Conservation (phyloP, 441 rosid species). For the Manihot esculenta region DNA sequence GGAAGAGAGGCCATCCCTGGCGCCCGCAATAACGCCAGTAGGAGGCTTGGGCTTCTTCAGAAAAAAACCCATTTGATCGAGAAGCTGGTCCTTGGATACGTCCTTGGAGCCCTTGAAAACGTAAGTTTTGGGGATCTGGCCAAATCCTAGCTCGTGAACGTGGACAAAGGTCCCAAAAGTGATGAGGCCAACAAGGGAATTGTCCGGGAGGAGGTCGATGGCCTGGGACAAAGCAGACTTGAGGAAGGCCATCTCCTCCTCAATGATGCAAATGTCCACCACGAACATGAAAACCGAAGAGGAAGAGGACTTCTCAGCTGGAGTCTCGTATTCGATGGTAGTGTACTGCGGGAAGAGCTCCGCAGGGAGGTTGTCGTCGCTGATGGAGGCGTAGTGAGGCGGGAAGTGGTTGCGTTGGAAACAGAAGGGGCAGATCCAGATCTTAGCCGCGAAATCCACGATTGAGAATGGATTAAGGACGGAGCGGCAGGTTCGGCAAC, state of each 20-base stretch:
- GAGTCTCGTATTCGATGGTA: conserved; percentile 72
- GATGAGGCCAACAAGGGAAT: conserved; percentile 71
- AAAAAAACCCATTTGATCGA: conserved; percentile 78
- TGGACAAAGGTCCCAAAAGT: conserved; percentile 72
- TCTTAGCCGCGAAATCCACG: conserved; percentile 72
- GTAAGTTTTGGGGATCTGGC: conserved; percentile 66
- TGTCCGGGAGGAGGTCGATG: conserved; percentile 62
- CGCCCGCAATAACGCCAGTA: conserved; percentile 85
- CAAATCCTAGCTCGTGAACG: conserved; percentile 83
- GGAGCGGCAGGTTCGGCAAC: conserved; percentile 85
- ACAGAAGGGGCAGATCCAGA: conserved; percentile 92
- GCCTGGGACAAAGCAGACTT: conserved; percentile 81
- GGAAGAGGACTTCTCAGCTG: conserved; percentile 36
- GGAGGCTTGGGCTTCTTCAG: conserved; percentile 71
- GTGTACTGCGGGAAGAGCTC: conserved; percentile 88
- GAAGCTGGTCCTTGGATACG: conserved; percentile 69
- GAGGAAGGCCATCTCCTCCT: conserved; percentile 77
- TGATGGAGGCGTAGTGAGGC: conserved; percentile 60
- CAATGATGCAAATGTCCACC: conserved; percentile 75
- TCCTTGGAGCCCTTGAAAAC: conserved; percentile 83
- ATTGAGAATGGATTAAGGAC: conserved; percentile 79
- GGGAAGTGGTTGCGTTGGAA: conserved; percentile 86
- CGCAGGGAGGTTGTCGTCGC: conserved; percentile 73
- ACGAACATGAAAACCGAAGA: conserved; percentile 70
- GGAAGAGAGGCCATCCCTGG: conserved; percentile 75